Evolutionary conservation across 2,329 filamentous ascomycete species (phyloP).

Genomic region (Fusarium nelsonii): DNA sequence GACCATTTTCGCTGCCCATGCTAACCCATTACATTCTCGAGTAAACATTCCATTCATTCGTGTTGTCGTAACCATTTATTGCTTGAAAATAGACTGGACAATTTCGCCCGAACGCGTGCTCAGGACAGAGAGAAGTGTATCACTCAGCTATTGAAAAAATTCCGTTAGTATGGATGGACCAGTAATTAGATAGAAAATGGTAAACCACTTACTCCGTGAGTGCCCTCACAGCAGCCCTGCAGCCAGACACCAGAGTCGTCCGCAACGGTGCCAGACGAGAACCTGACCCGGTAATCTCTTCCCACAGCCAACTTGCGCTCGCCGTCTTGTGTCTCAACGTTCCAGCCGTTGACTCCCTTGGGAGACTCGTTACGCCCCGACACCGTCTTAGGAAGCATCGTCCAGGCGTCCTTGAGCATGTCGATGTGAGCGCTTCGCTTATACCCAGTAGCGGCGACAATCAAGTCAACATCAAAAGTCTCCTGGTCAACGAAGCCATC

Average conservation of each 20-base stretch:
- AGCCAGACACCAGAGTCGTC: constrained; percentile 85
- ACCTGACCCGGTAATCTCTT: constrained; percentile 83
- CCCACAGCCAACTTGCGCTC: constrained; percentile 72
- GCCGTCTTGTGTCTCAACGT: constrained; percentile 55
- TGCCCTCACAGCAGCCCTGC: constrained; percentile 93
- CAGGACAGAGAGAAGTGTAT: constrained; percentile 84
- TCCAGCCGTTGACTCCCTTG: constrained; percentile 57
- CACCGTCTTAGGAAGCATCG: constrained; percentile 71
- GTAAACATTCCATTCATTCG: constrained; percentile 35
- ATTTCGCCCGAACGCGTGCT: constrained; percentile 82
- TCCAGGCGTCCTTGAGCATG: constrained; percentile 76
- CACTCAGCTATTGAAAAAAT: constrained; percentile 70
- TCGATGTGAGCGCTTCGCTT: constrained; percentile 80
- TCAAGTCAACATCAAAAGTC: constrained; percentile 78
- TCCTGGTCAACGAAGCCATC: constrained; percentile 63
- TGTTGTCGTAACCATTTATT: constrained; percentile 44
- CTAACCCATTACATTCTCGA: constrained; percentile 42
- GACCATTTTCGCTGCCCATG: constrained; percentile 44
- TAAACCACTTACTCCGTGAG: constrained; percentile 81
- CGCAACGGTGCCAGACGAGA: constrained; percentile 76
- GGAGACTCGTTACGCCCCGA: constrained; percentile 47
- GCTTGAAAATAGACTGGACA: constrained; percentile 77
- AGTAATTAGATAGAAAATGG: neutral
- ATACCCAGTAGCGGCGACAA: constrained; percentile 92
- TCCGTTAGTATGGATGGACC: constrained; percentile 31